Base-by-base conservation (phyloP, 176 grass and related monocot genomes). In the Rhynchospora pubera region DNA sequence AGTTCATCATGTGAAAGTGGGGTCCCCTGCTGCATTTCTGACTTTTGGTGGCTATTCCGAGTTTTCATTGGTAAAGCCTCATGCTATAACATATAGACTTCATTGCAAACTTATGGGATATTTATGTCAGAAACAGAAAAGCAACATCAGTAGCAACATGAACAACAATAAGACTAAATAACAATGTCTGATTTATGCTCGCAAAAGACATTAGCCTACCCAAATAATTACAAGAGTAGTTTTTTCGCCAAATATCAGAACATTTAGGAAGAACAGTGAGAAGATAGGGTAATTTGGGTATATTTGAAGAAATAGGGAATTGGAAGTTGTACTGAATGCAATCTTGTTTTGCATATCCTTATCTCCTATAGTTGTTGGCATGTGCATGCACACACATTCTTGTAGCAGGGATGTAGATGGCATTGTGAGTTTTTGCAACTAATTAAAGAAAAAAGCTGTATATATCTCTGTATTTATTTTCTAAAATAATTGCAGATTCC, bases 41-140 rank as follows among this genome's bases (percentile, higher is more conserved):
- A 93, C 91, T 84, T 99, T 93, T 91, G 96, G 96, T 66, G 86
- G 91, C 73, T 99, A 99, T 91, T 82, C 96, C 84, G 90, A 99
- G 86, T 99, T 93, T 77, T 64, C 84, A 4, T 23, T 89, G 96
- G 96, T 99, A 78, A 71, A 74, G 39, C 21, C 6, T 61, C 28
- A 53, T 65, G 83, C 60, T 84, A 45, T 73, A 22, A 85, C 32
- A 59, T 85, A 74, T 62, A 52, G 59, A 28, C 73, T 88, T 62
- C 47, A 53, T 65, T 77, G 77, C 52, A 65, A 76, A 18, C 74
- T 70, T 79, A 81, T 68, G 65, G 62, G 15, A 39, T 28, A 39
- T 39, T 4, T 39, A 3, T 5, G 4, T 4, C 34, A 39, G 34
- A 39, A 39, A 39, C 2, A 39, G 34, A 3, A 39, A 3, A 39